Evolutionary conservation across 73 alveolate genomes (phyloP).

Genomic region (Tetrahymena malaccensis): DNA sequence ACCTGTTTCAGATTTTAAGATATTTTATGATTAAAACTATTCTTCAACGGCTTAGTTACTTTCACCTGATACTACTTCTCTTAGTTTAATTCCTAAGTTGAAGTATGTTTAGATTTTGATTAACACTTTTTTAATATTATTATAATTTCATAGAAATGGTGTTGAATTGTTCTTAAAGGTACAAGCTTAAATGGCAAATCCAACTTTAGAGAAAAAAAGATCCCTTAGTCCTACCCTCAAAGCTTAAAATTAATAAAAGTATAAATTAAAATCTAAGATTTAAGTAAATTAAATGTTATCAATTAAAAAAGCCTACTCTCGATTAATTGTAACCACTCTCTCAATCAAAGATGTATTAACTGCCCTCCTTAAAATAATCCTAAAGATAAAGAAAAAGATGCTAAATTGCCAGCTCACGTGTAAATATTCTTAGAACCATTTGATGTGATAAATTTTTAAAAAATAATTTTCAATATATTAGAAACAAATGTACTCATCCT

Average conservation of each 20-base stretch:
- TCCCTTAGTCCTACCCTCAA: conserved; percentile 4
- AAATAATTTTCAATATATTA: background rate
- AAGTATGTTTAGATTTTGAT: background rate
- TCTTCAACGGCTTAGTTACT: background rate
- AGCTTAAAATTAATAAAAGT: background rate
- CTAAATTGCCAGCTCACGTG: background rate
- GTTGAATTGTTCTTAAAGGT: background rate
- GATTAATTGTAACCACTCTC: conserved; percentile 61
- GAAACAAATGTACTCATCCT: conserved; percentile 19
- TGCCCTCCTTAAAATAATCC: conserved; percentile 41
- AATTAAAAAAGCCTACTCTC: conserved; percentile 9
- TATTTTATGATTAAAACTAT: background rate
- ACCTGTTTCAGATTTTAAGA: background rate
- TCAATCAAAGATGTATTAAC: conserved; percentile 57
- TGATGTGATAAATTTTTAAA: background rate
- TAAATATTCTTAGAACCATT: background rate
- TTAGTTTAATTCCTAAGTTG: background rate
- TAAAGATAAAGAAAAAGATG: conserved; percentile 15
- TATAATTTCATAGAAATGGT: background rate
- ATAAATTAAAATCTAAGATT: background rate
- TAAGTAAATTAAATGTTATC: conserved; percentile 2
- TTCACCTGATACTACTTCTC: background rate
- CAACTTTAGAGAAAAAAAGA: background rate
- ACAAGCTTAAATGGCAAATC: background rate
- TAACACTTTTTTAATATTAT: background rate